Base-by-base conservation (phyloP, 495 filamentous ascomycete genomes). In the Parathielavia appendiculata region DNA sequence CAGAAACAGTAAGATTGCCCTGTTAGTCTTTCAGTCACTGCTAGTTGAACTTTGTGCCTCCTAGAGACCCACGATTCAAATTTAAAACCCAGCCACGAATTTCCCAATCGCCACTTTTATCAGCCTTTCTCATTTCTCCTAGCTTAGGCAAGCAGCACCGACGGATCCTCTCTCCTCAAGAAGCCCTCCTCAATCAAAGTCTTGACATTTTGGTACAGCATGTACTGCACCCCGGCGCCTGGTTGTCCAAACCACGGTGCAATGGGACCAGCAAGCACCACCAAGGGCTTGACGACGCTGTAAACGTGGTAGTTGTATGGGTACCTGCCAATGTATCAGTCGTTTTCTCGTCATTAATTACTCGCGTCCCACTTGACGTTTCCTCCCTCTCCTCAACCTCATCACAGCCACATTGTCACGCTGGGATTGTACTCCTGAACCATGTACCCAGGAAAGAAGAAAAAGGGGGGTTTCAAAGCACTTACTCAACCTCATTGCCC, bases 291-390 rank as follows among this genome's bases (percentile, higher is more conserved):
- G 0, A 57, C 64, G 36, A 84, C 80, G 20, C 71, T 63, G 62
- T 83, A 85, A 1, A 83, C 71, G 62, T 79, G 73, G 59, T 85
- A 85, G 51, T 81, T 83, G 59, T 76, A 81, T 17, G 77, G 78
- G 49, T 74, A 77, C 12, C 65, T 70, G 10, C 34, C 1, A 13
- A 22, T n/a, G 19, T 14, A 17, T 48, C 6, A 32, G 40, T 17
- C 46, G 16, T 16, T 43, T 7, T 43, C 16, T n/a, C 12, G 6
- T 43, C 40, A 43, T 43, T 5, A 41, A 41, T 14, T 16, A 7
- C 17, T 43, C 2, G 12, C 16, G 26, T 47, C 26, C 34, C 52
- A 7, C 16, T 63, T 4, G 34, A 20, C 10, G 17, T 14, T 4
- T 12, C 19, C 7, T 22, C 26, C n/a, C n/a, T n/a, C n/a, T n/a